A percentile compares a stretch with the other conserved stretches of the same genome.
Evolutionary conservation across 2,329 filamentous ascomycete species (phyloP).

Genomic region (Ophiocordyceps australis): DNA sequence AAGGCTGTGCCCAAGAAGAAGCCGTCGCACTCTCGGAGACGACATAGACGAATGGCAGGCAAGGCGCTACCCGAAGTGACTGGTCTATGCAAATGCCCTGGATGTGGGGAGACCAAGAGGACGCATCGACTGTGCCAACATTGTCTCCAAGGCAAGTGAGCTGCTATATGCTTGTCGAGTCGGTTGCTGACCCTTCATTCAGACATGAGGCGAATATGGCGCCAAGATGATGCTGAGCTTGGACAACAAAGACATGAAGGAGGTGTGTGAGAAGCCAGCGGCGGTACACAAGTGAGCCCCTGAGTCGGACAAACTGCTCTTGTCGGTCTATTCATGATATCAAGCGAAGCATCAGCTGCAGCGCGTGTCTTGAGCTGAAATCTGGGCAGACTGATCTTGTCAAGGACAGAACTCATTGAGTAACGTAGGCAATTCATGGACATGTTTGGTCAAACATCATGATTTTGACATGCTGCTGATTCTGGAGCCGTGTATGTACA

Average conservation of each 20-base stretch:
- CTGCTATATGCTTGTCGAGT: neutral
- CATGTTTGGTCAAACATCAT: no score
- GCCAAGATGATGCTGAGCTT: no score
- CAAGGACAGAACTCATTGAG: no score
- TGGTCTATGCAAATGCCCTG: conserved; percentile 71
- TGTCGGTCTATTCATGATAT: no score
- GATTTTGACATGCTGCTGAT: no score
- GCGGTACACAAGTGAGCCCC: no score
- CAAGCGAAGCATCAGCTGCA: no score
- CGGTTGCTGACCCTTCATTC: neutral
- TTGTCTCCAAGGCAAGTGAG: conserved; percentile 59
- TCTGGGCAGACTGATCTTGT: no score
- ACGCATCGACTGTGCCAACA: conserved; percentile 77
- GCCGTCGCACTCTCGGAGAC: conserved; percentile 90
- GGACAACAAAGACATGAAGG: conserved; percentile 14
- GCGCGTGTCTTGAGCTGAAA: no score
- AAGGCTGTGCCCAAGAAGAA: conserved; percentile 97
- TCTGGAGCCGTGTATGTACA: no score
- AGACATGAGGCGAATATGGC: conserved; percentile 29
- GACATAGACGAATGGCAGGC: conserved; percentile 83
- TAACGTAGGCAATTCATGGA: no score
- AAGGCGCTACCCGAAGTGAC: conserved; percentile 89
- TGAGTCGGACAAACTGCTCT: no score
- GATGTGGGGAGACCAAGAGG: conserved; percentile 74
- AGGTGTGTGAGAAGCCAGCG: conserved; percentile 1